Base-by-base conservation (phyloP, 768 basidiomycete genomes). In the Mycena chlorophos region DNA sequence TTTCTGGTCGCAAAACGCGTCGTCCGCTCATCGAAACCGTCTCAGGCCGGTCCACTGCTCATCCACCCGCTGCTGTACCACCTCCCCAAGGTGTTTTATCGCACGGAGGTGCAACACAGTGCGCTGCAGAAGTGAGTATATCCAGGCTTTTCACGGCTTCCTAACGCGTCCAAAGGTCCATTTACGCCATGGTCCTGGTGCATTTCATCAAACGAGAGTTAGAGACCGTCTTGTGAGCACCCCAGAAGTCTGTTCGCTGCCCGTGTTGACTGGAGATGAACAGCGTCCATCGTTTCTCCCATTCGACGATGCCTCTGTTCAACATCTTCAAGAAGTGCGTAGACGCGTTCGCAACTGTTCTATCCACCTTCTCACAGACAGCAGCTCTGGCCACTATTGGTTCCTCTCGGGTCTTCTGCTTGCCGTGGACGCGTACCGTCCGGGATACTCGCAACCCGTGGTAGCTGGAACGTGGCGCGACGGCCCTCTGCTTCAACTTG, bases 121-220 rank as follows among this genome's bases (percentile, higher is more conserved):
- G 70, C 77, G 52, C 69, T 95, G 63, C 92, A 95, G 71, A 86
- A 83, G 87, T 93, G 52, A 58, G 79, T 20, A 13, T 30, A 20
- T 26, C 38, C 14, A 17, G 26, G 1, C 45, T 23, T 30, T 20
- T 52, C 42, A 38, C 51, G 20, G 52, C 34, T 38, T 43, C 40
- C 52, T 29, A 56, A 17, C 64, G 28, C 23, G 23, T 3, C 23
- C 29, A 71, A 59, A 85, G 89, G 65, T 85, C 84, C 57, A 84
- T 86, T 4, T 91, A 84, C 62, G 80, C 73, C 2, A 79, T 97
- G 61, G 85, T 93, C 30, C 78, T 97, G 71, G 65, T 88, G 16
- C 97, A 99, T 69, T 98, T 94, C 72, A 57, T 82, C 42, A 99
- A 99, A 73, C 88, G 97, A 50, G 93, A 96, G 66, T 70, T 92